Base-by-base conservation (phyloP, 306 rosid species). In the Cicer arietinum region DNA sequence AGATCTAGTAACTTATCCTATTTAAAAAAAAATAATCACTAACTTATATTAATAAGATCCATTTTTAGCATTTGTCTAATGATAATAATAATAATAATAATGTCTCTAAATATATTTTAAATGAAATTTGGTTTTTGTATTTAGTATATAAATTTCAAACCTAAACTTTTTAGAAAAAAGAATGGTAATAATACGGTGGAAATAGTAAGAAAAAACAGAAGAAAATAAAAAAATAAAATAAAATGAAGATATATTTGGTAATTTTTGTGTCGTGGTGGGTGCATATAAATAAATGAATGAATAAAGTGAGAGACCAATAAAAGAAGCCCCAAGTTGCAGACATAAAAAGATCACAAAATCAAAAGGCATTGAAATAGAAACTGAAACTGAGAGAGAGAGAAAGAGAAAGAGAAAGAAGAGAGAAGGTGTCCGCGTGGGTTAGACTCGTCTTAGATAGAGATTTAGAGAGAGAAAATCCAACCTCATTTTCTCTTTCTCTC, bases 261-360 rank as follows among this genome's bases (percentile, higher is more conserved):
- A 60, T 11, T 25, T 6, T 14, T 8, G 10, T 84, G 83, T 84
- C 85, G 90, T 87, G 94, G 94, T 90, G 88, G 85, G 88, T 80
- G 70, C 56, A 77, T 22, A 63, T 75, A 81, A 81, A 63, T 67
- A 77, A 77, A 81, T 78, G 77, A 77, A 63, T 84, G 68, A 84
- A 82, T 77, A 77, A 83, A 80, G 79, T 70, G 46, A 42, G 44
- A 77, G 85, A 72, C 85, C 85, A 74, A 79, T 73, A 51, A 63
- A 60, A 41, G 80, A 77, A 83, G 79, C 57, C 76, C 60, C 79
- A 50, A 18, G 37, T 66, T 71, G 59, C 69, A 50, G 48, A 72
- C 77, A 54, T 47, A 54, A 76, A 69, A 76, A 77, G 86, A 82
- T 75, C 69, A 71, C 37, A 78, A 80, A 64, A 80, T 73, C 58